Percentiles rank a stretch among this genome's conserved stretches.
Evolutionary conservation across 176 grass and related monocot species (phyloP).

Genomic region (Zea luxurians): DNA sequence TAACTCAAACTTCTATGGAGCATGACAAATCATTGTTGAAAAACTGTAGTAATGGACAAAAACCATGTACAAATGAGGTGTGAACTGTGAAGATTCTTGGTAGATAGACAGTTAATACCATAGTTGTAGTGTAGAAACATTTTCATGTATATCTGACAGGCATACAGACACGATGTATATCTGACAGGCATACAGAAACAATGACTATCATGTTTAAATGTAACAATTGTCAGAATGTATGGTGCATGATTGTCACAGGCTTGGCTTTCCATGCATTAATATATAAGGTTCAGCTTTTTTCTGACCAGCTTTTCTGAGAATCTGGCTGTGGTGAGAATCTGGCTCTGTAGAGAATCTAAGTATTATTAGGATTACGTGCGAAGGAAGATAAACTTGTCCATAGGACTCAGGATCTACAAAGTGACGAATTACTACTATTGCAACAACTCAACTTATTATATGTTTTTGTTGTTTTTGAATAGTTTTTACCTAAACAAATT

Average conservation of each 20-base stretch:
- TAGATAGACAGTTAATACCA: conserved; percentile 1
- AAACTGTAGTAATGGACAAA: not conserved
- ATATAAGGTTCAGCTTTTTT: no score
- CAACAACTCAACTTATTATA: no score
- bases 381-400: no score
- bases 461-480: no score
- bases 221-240: not conserved
- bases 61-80: not conserved
- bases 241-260: not conserved
- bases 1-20: not conserved
- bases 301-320: no score
- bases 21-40: not conserved
- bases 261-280: not conserved
- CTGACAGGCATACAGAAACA: not conserved
- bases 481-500: no score
- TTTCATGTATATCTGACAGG: conserved; percentile 3
- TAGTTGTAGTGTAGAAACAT: not conserved
- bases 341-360: no score
- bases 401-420: no score
- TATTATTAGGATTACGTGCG: no score
- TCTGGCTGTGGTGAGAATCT: no score
- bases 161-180: not conserved
- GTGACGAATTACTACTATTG: no score
- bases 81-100: conserved; percentile 9
- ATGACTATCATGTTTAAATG: not conserved